Conservation (phyloP, 148 eudicot genomes). For the Fallopia convolvulus region DNA sequence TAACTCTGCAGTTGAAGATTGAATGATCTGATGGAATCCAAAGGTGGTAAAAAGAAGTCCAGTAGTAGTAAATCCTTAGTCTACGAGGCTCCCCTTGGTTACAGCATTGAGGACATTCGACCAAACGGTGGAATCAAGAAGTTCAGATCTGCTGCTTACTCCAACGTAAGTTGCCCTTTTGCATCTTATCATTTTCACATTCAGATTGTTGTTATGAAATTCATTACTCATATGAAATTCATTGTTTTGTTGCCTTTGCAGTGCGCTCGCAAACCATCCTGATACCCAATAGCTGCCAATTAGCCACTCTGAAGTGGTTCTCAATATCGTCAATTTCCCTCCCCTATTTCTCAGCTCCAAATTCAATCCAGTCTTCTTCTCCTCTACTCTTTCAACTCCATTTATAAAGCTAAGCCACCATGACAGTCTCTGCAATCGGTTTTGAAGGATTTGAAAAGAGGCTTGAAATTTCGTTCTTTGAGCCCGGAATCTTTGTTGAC, state of each 20-base stretch:
- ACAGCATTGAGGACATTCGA: conserved; percentile 68
- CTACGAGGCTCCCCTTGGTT: conserved; percentile 41
- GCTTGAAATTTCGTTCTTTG: conserved; percentile 71
- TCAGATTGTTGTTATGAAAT: neutral
- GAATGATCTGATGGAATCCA: conserved; percentile 84
- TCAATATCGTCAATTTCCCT: conserved; percentile 10
- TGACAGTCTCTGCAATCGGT: conserved; percentile 78
- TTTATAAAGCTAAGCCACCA: conserved; percentile 30
- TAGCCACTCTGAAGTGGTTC: conserved; percentile 30
- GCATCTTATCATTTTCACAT: neutral
- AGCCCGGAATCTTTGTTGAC: conserved; percentile 71
- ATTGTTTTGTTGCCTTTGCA: conserved; percentile 27
- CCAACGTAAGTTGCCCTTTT: conserved; percentile 37
- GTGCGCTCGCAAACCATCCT: conserved; percentile 85
- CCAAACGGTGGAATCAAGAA: conserved; percentile 57
- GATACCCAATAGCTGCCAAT: conserved; percentile 23
- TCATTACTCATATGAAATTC: neutral
- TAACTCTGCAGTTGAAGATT: conserved; percentile 12
- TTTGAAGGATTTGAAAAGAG: conserved; percentile 91
- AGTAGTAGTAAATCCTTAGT: conserved; percentile 47
- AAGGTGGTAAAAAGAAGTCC: conserved; percentile 82
- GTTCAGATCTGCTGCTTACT: conserved; percentile 61
- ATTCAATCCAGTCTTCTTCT: conserved; percentile 2
- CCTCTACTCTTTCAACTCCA: conserved; percentile 20
- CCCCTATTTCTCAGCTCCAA: conserved; percentile 11